These are phyloP conservation scores for Fomitopsis pinicola DNA, from an alignment of 1,284 basidiomycete genomes.

Conservation along the genomic window DNA sequence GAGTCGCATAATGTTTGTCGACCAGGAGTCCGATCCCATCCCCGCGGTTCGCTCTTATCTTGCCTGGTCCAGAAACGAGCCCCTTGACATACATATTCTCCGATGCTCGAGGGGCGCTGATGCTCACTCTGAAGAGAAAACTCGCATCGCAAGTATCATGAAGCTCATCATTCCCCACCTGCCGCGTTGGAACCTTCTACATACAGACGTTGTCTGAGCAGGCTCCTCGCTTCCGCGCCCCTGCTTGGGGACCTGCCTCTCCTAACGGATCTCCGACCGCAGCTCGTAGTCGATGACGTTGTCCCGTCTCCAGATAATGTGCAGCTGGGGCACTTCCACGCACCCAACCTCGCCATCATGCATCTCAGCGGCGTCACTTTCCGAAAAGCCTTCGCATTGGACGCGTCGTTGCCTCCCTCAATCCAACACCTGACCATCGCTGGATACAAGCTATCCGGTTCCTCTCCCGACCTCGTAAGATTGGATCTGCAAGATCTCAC, in stretches of 20 bases:
- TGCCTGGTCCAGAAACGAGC: neutral
- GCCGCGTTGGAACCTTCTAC: neutral
- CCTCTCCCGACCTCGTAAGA: neutral
- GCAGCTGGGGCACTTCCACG: neutral
- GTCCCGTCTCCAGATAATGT: neutral
- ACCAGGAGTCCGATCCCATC: neutral
- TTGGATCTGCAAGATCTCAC: too few relatives aligned
- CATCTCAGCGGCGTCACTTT: neutral
- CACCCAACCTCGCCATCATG: neutral
- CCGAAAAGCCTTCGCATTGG: neutral
- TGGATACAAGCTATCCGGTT: neutral
- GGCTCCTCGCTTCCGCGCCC: neutral
- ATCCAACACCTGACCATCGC: neutral
- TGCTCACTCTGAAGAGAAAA: neutral
- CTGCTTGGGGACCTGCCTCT: neutral
- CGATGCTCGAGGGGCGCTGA: neutral
- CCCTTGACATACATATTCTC: neutral
- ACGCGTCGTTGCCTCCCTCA: neutral
- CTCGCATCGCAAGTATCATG: neutral
- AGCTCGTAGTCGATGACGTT: neutral
- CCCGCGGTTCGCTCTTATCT: neutral
- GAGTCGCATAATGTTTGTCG: neutral
- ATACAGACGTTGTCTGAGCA: neutral
- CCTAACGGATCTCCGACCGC: neutral
- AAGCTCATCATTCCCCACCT: neutral